A percentile compares a stretch with the other conserved stretches of the same genome.
These are phyloP conservation scores for Vitis rotundifolia DNA, from an alignment of 164 flowering plant genomes.

Conservation along the genomic window DNA sequence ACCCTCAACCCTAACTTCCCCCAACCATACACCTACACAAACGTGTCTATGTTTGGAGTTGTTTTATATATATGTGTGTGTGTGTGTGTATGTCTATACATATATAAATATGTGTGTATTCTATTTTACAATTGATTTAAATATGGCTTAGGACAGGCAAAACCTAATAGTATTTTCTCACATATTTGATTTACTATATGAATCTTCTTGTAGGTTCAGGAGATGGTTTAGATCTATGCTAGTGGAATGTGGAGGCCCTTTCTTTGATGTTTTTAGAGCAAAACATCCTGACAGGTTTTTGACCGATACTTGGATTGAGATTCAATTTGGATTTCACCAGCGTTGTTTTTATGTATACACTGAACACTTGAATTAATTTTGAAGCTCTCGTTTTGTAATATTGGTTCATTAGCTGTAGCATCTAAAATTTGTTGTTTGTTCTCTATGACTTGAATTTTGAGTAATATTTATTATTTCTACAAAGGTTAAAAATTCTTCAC, in stretches of 20 bases:
- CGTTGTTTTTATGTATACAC: neutral
- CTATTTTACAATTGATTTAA: neutral
- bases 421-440: neutral
- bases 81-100: neutral
- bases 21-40: too few species aligned
- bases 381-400: neutral
- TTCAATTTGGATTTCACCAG: neutral
- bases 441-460: too few species aligned
- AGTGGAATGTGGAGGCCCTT: slow-evolving; percentile 67
- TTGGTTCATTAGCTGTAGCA: neutral
- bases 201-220: slow-evolving; percentile 65
- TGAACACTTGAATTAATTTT: neutral
- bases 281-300: slow-evolving; percentile 87
- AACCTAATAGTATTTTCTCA: neutral
- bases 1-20: neutral
- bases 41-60: too few species aligned
- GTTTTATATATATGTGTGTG: neutral
- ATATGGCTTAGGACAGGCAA: neutral
- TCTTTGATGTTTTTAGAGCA: slow-evolving; percentile 79
- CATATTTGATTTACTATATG: slow-evolving; percentile 1
- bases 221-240: slow-evolving; percentile 89
- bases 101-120: too few species aligned
- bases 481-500: too few species aligned
- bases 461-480: too few species aligned
- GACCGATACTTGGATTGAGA: neutral